Evolutionary conservation across 106 monocot genomes (phyloP).

Genomic region (Dioscorea alata): DNA sequence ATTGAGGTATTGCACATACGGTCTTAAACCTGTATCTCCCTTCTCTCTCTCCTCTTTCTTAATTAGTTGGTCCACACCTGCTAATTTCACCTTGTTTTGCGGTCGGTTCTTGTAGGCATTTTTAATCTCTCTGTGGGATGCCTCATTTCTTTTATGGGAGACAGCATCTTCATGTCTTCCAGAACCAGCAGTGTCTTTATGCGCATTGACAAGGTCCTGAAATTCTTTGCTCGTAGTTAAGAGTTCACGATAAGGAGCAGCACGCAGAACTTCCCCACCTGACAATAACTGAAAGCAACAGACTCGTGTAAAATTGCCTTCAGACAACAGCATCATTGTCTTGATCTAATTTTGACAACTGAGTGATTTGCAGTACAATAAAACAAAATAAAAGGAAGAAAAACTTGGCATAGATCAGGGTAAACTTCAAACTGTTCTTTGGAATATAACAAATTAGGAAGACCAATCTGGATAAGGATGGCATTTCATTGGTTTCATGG

Average conservation of each 20-base stretch:
- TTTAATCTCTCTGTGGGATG: conserved; percentile 17
- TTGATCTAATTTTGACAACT: no score
- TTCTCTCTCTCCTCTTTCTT: conserved; percentile 90
- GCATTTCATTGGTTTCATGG: no score
- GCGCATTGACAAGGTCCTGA: conserved; percentile 73
- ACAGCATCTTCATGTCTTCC: conserved; percentile 24
- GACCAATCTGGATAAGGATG: no score
- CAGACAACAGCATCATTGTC: no score
- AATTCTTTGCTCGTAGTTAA: conserved; percentile 60
- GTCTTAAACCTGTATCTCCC: conserved; percentile 76
- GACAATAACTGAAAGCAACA: conserved; percentile 60
- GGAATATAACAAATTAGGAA: no score
- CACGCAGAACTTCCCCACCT: conserved; percentile 55
- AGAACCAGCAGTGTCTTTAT: conserved; percentile 59
- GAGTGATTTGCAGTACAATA: no score
- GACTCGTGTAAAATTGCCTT: no score
- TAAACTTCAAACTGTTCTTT: neutral
- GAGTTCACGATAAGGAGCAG: conserved; percentile 59
- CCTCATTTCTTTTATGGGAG: conserved; percentile 11
- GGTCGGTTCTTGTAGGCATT: conserved; percentile 5
- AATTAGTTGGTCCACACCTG: conserved; percentile 60
- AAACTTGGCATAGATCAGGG: neutral
- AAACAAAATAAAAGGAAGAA: neutral
- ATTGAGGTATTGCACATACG: conserved; percentile 66
- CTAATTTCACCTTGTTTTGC: conserved; percentile 4